Evolutionary conservation across 78 protist species (phyloP), one percentile per base, ranked within the genome.

Genomic region (Cavenderia fasciculata): DNA sequence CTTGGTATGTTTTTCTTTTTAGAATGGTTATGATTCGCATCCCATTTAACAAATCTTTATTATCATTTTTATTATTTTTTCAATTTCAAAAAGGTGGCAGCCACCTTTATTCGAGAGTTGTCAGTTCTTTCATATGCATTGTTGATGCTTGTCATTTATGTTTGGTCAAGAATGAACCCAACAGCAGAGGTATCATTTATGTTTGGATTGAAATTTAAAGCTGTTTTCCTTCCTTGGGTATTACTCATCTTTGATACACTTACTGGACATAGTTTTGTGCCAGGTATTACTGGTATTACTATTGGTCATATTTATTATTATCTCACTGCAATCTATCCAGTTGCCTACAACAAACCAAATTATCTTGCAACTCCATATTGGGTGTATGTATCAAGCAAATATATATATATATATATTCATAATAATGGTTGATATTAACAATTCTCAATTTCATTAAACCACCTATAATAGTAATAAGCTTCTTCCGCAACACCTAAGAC

Each of bases 211-310:
- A 57, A 59, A 51, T 88, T 65, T 43, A 72, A 88, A 73, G 31
- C 77, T 27, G 33, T 88, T 63, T 88, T 47, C 33, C 44, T 88
- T n/a, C 94, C 94, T 47, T 88, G 94, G 94, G 87, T 68, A 27
- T 27, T 88, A 16, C 14, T 76, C 49, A 70, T 46, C 2, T 36
- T 78, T 29, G 44, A 59, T 65, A 33, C 76, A 49, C 38, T 88
- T 12, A 52, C 21, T 29, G 54, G 87, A 65, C 61, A 47, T 63
- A 2, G 31, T 0, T 31, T 47, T 10, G 6, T 12, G 5, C 61
- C 62, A 12, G 69, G 59, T 40, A 19, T 61, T 14, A 57, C 40
- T 36, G 52, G 59, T n/a, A 51, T 87, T 57, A 31, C 66, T 5
- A 47, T 63, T 33, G 93, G 73, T 4, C 93, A 87, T 19, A 38